Base-by-base conservation (phyloP, 345 rosid genomes). In the Ceriops decandra region DNA sequence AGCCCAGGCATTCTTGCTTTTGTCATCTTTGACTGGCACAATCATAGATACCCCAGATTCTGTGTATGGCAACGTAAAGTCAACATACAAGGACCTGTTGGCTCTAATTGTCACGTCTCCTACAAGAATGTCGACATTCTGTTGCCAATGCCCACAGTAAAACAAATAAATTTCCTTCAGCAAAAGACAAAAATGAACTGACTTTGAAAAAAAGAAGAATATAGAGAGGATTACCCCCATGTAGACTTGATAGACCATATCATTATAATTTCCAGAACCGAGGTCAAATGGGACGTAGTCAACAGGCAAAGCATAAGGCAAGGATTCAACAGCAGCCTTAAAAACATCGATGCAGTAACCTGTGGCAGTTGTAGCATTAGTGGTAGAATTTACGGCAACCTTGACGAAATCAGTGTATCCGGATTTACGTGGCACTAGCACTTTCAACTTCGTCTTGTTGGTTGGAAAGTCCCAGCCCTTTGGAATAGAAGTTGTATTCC, bases 21-120 rank as follows among this genome's bases (percentile, higher is more conserved):
- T 33, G 20, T 72, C 61, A 24, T 83, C 81, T 68, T 46, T 80
- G 16, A 84, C 52, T 0, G 86, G 85, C 30, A 88, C 95, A 2
- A 87, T 1, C 95, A 88, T 90, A 15, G 81, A 60, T 8, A 90
- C 90, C 3, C 90, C 91, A 0, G 88, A 83, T 35, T 88, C 88
- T 7, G 87, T 70, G 73, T 69, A 90, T 0, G 95, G 97, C 58
- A 87, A 52, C 1, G 92, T 84, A 62, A 87, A 90, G 24, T 90
- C 95, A 6, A 74, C 89, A 26, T 15, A 62, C 11, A 0, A 1
- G 20, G 92, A 81, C 54, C 92, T 82, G 8, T 85, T 49, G 0
- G 80, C 65, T 2, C 72, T 35, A 31, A 88, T 85, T 15, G 97
- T 84, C 20, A 60, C 26, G 66, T 88, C 97, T 70, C 88, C 97